These are phyloP conservation scores for Ascochyta lentis DNA, from an alignment of 2,329 filamentous ascomycete genomes.

Conservation along the genomic window DNA sequence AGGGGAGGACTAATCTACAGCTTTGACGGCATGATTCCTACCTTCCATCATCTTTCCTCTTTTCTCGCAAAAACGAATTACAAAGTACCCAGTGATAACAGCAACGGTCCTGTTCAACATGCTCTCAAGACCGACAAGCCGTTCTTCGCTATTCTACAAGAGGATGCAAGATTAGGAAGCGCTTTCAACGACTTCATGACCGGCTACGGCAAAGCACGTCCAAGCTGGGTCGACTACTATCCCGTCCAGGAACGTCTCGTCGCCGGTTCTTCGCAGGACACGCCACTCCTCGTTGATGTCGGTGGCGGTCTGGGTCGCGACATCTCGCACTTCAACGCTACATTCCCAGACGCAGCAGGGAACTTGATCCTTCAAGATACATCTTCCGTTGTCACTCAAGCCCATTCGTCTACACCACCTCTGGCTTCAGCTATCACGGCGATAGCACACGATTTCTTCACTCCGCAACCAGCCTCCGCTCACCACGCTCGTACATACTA, in stretches of 20 bases:
- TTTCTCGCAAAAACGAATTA: neutral
- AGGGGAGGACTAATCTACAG: neutral
- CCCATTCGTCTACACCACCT: neutral
- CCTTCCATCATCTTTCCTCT: neutral
- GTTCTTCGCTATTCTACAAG: neutral
- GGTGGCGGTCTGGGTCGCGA: neutral
- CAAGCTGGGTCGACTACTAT: neutral
- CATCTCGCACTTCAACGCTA: neutral
- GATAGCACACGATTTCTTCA: neutral
- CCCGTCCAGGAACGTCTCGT: neutral
- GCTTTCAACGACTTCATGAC: constrained; percentile 7
- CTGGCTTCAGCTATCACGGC: neutral
- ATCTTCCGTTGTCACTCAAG: neutral
- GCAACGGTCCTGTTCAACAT: neutral
- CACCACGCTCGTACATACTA: neutral
- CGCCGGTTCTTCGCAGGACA: neutral
- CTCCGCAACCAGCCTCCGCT: neutral
- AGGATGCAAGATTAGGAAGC: neutral
- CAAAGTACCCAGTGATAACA: neutral
- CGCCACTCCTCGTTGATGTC: neutral
- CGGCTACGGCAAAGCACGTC: neutral
- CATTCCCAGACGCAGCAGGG: neutral
- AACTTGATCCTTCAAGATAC: neutral
- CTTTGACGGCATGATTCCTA: constrained; percentile 6
- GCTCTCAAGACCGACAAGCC: constrained; percentile 1